Base-by-base conservation (phyloP, 768 basidiomycete genomes). In the Russula olivacea region DNA sequence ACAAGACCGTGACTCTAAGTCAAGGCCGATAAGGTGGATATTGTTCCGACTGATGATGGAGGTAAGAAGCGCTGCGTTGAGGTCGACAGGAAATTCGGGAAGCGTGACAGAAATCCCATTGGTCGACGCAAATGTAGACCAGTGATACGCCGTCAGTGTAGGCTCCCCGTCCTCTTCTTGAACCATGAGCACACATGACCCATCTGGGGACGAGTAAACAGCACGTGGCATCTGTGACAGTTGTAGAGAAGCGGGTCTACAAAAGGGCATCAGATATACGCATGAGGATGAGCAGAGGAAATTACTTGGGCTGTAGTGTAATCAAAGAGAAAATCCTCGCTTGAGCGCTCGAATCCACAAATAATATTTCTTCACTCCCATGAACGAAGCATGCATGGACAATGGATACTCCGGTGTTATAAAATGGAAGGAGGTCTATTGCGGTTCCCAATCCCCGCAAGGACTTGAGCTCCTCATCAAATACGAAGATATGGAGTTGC, bases 251-350 rank as follows among this genome's bases (percentile, higher is more conserved):
- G 81, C 79, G 4, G 81, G 80, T 34, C 83, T 83, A 32, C 6
- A 10, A 38, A 14, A 32, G 23, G 17, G n/a, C 8, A 28, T 43
- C 23, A 61, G 45, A 32, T 4, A 23, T 12, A 19, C 1, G 41
- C 3, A 9, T n/a, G 21, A 8, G 1, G 19, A 23, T 4, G 9
- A 36, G 0, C 36, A 7, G 36, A 12, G 25, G 9, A 14, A 23
- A 12, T 10, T 66, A 85, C 83, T 84, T 72, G 55, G 83, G 83
- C 47, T 83, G 80, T 55, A 80, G 76, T 0, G 81, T 80, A 1
- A 80, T 72, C 48, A 84, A 64, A 1, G 84, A 86, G 63, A 78
- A 85, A 19, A 86, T 75, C 25, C 83, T 72, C 2, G 76, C 80
- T 10, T 76, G 75, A 1, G 72, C 72, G 1, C 63, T 66, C 2